These are phyloP conservation scores for Boechera retrofracta DNA, from an alignment of 345 rosid species.

Conservation along the genomic window DNA sequence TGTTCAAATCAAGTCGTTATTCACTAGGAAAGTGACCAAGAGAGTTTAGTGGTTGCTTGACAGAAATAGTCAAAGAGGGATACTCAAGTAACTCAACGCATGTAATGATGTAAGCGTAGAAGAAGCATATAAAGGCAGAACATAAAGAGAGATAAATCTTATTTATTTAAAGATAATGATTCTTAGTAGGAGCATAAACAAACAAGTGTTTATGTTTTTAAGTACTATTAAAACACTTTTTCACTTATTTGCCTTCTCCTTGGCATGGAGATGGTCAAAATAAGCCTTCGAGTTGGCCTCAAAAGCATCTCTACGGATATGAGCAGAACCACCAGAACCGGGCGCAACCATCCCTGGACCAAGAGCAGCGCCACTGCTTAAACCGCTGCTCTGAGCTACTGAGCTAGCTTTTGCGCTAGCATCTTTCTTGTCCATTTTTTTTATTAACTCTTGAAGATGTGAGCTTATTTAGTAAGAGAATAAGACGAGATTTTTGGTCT, in stretches of 20 bases:
- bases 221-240: not conserved
- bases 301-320: constrained; percentile 22
- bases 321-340: constrained; percentile 20
- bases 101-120: not conserved
- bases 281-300: constrained; percentile 19
- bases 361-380: not conserved
- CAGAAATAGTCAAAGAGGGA: no score
- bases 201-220: not conserved
- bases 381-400: constrained; percentile 21
- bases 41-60: no score
- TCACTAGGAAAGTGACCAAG: no score
- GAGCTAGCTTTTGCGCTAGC: constrained; percentile 12
- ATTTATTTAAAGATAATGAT: constrained; percentile 16
- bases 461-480: not conserved
- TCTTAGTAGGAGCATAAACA: constrained; percentile 4
- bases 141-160: not conserved
- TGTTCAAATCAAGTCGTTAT: no score
- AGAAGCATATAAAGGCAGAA: not conserved
- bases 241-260: constrained; percentile 23
- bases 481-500: not conserved
- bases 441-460: not conserved
- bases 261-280: constrained; percentile 29
- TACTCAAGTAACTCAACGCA: no score
- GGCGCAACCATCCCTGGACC: constrained; percentile 33
- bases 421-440: constrained; percentile 24